Evolutionary conservation across 352 stramenopile species (phyloP), one percentile per base, ranked within the genome.

Genomic region (Phytophthora pinifolia): DNA sequence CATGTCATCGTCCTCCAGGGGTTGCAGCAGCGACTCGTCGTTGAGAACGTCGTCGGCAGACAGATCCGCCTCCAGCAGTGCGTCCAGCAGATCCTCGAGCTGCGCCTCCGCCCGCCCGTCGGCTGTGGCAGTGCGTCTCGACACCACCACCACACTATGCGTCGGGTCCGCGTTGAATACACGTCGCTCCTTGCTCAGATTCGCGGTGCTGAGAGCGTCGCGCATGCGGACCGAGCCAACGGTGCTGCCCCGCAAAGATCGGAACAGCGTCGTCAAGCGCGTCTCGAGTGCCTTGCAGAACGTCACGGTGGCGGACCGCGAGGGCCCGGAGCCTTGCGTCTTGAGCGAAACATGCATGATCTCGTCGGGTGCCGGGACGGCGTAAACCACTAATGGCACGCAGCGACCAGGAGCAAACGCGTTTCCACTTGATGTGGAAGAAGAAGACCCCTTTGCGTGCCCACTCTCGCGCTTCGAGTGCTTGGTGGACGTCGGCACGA

Each of bases 151-250:
- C 0, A 86, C 81, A 37, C 75, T 81, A 54, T 92, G 81, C 6
- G 79, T 60, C n/a, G 77, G 73, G 29, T 92, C 81, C 25, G 88
- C 50, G 18, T 85, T 83, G 38, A 87, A 88, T 25, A 88, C 38
- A 1, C 81, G 77, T 0, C 79, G 68, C 42, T 92, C 81, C 46
- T 89, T 92, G 58, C 66, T 76, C 32, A 88, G 25, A 27, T 83
- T 86, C 0, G 75, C 54, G 10, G 65, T 52, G 14, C 65, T 76
- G 4, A 92, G 46, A 12, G 68, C 67, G 22, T 92, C 81, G 13
- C 79, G 67, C 49, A 85, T 77, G 2, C 81, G 66, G 8, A 83
- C 47, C 2, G 72, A 76, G 10, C 76, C 79, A 13, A 92, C 79
- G 10, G 72, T 56, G 2, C 65, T 73, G 2, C 75, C 69, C 4